These are phyloP conservation scores for Pleurotus cornucopiae DNA, from an alignment of 768 basidiomycete genomes.

Conservation along the genomic window DNA sequence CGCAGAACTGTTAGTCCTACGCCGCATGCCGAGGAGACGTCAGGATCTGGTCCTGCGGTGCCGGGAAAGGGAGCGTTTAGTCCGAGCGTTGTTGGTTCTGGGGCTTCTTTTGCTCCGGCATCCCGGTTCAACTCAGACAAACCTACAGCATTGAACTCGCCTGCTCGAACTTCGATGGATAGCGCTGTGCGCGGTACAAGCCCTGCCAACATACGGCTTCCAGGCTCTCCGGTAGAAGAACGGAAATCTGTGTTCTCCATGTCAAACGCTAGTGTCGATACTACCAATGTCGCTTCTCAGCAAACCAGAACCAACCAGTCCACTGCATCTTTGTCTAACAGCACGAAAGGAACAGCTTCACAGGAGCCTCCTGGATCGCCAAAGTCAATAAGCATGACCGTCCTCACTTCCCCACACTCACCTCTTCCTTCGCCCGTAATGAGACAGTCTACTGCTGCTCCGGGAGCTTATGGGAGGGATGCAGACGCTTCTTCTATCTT, in stretches of 20 bases:
- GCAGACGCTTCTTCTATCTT: conserved; percentile 18
- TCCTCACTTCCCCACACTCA: conserved; percentile 31
- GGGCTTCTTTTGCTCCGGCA: neutral
- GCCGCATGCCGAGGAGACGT: conserved; percentile 5
- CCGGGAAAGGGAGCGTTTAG: neutral
- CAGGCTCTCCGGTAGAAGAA: conserved; percentile 10
- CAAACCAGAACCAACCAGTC: neutral
- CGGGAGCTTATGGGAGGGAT: neutral
- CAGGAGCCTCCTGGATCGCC: conserved; percentile 10
- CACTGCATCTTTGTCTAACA: neutral
- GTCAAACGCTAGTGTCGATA: conserved; percentile 1
- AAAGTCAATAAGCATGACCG: conserved; percentile 15
- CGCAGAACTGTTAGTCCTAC: neutral
- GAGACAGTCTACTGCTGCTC: neutral
- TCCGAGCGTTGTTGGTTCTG: neutral
- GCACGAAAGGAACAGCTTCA: neutral
- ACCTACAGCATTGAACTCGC: neutral
- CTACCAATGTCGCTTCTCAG: neutral
- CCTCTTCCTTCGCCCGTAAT: neutral
- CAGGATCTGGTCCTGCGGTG: neutral
- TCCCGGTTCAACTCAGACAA: conserved; percentile 8
- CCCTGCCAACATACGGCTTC: conserved; percentile 10
- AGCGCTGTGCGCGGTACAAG: conserved; percentile 9
- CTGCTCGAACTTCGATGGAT: conserved; percentile 3
- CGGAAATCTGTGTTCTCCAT: conserved; percentile 7